Evolutionary conservation across 495 filamentous ascomycete species (phyloP), one percentile per base, ranked within the genome.

Genomic region (Penicillium ucsense): DNA sequence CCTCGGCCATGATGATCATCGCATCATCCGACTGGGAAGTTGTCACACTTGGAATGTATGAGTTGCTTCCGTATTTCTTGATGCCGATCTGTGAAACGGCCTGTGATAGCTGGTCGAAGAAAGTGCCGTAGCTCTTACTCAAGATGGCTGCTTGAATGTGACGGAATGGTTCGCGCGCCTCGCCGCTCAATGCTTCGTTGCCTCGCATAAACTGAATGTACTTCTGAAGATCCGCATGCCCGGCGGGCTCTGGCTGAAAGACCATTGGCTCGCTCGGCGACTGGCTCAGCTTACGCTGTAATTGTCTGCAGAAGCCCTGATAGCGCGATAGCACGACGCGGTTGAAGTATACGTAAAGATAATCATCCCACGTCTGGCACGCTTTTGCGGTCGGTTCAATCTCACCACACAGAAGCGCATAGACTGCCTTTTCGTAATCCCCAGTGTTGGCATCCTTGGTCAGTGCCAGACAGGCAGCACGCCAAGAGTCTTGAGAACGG

Each of bases 291-390:
- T 71, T 73, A 31, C 64, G 65, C 45, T 68, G 62, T 35, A 74
- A 65, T 37, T 72, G 68, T 41, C 63, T 63, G 54, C 71, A 72
- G 49, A 74, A 74, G 8, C 63, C 62, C 44, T 59, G 61, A 42
- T 74, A 74, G 35, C 71, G 70, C 5, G 64, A 52, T 54, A 88
- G 71, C 10, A 98, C 71, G 30, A 91, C 67, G 6, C 85, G 78
- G 56, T 94, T 95, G 73, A 90, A 92, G 57, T 88, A 81, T 6
- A 83, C 84, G 57, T 90, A 97, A n/a, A 96, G 76, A 51, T 84
- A 80, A 62, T 98, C 92, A 50, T 97, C 88, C 84, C 86, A 94
- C 35, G 77, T 80, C 37, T 75, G 72, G 63, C 88, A 92, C 9
- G 91, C 79, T 51, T 78, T 78, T 56, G 85, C 75, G 8, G 89